Base-by-base conservation (phyloP, 2,329 filamentous ascomycete species). In the Epichloe brachyelytri region DNA sequence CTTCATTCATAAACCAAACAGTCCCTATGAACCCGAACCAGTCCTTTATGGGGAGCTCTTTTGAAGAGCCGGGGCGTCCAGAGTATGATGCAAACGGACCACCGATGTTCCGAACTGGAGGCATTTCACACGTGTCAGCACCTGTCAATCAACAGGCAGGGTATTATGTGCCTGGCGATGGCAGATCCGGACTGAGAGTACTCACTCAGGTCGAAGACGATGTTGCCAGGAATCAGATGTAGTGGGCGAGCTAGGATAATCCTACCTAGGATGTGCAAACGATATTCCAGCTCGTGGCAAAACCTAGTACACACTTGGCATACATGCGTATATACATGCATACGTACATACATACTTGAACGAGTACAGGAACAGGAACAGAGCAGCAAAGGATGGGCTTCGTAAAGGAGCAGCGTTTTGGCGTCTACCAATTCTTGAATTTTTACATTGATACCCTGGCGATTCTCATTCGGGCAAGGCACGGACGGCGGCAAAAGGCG, bases 81-180 rank as follows among this genome's bases (percentile, higher is more conserved):
- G 62, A 62, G 4, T 70, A 68, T 50, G 67, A 65, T 15, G 54
- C 59, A 14, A 60, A 55, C 20, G 60, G 63, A 19, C 56, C 59
- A 14, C 48, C 58, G 6, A 61, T 70, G 44, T 71, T 70, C 43
- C 61, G 66, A 12, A 50, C 61, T 4, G 60, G 59, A 48, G 62
- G 63, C 41, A 55, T 69, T 34, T 51, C 59, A 10, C 63, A 63
- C 34, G 54, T 58, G 10, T 50, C 62, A 22, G 54, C 58, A 8
- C 51, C 62, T 7, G 63, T 66, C 6, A 60, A 59, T 26, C 56
- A 60, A 17, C 55, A 63, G n/a, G 56, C 63, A 26, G 58, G 63
- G 4, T 71, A 69, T 45, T 63, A 63, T 43, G 52, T 70, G 40
- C 52, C 65, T 0, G 59, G 59, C 20, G 68, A 70, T 46, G 58